phyloP scores from a whole-genome alignment of 2,329 filamentous ascomycete species.

The Colletotrichum sp. region DNA sequence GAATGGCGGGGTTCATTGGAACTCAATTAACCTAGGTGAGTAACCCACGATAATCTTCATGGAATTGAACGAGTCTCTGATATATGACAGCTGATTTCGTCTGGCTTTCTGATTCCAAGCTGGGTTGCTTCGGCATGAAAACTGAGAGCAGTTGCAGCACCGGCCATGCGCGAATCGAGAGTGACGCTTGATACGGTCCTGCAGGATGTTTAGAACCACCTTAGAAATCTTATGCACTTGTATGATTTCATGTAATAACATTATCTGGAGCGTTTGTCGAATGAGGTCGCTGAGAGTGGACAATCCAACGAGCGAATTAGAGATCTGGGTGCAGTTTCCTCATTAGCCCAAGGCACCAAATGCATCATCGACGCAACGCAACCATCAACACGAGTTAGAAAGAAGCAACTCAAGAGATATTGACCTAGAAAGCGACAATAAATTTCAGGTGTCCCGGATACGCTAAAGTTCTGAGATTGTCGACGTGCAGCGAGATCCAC shows the following conservation, averaged over 20 bases:
- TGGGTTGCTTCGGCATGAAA: background rate
- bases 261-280: background rate
- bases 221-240: background rate
- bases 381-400: rapidly evolving
- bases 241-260: no score
- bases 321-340: rapidly evolving
- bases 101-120: background rate
- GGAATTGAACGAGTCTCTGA: background rate
- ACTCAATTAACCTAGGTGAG: background rate
- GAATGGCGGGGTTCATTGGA: background rate
- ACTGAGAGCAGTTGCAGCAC: background rate
- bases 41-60: background rate
- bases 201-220: rapidly evolving
- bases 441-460: background rate
- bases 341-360: background rate
- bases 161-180: background rate
- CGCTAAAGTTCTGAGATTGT: background rate
- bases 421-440: rapidly evolving
- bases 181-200: background rate
- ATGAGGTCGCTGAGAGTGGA: background rate
- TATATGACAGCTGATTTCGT: background rate
- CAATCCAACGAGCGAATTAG: background rate
- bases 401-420: background rate
- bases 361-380: rapidly evolving
- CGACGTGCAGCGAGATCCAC: background rate